A percentile compares a stretch with the other conserved stretches of the same genome.
phyloP scores from a whole-genome alignment of 2,329 filamentous ascomycete genomes.

The Pestalotiopsis sp. region DNA sequence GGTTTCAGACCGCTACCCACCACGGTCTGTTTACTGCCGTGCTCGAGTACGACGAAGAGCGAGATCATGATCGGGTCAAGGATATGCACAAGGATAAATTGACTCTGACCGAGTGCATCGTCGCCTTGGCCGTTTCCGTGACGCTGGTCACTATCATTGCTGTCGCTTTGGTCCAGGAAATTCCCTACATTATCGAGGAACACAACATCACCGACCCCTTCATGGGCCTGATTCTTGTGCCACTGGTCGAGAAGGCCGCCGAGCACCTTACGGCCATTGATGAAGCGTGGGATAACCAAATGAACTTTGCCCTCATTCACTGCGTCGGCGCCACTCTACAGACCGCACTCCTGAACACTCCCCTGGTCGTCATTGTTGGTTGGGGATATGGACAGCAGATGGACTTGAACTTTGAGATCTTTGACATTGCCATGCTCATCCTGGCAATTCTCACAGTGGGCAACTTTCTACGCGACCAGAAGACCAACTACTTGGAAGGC shows the following conservation, averaged over 20 bases:
- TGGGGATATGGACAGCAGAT: slow-evolving; percentile 74
- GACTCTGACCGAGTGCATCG: slow-evolving; percentile 70
- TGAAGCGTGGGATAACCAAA: slow-evolving; percentile 80
- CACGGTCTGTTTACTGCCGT: slow-evolving; percentile 76
- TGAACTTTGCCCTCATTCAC: slow-evolving; percentile 84
- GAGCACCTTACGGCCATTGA: slow-evolving; percentile 84
- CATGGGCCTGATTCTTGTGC: slow-evolving; percentile 73
- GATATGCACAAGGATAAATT: slow-evolving; percentile 66
- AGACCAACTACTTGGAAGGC: slow-evolving; percentile 89
- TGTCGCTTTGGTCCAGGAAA: slow-evolving; percentile 72
- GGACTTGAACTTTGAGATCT: slow-evolving; percentile 82
- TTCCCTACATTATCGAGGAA: slow-evolving; percentile 55
- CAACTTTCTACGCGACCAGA: slow-evolving; percentile 83
- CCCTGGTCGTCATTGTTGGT: slow-evolving; percentile 78
- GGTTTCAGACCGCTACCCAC: slow-evolving; percentile 76
- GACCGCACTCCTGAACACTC: slow-evolving; percentile 85
- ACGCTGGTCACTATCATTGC: slow-evolving; percentile 73
- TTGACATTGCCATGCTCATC: slow-evolving; percentile 80
- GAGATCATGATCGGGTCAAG: slow-evolving; percentile 62
- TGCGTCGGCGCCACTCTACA: slow-evolving; percentile 86
- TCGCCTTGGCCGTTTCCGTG: slow-evolving; percentile 65
- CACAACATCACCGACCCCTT: slow-evolving; percentile 51
- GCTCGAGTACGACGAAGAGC: slow-evolving; percentile 68
- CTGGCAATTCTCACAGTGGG: slow-evolving; percentile 84
- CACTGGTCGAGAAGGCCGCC: slow-evolving; percentile 82